phyloP scores from a whole-genome alignment of 1,284 basidiomycete species.

The Puccinia novopanici region DNA sequence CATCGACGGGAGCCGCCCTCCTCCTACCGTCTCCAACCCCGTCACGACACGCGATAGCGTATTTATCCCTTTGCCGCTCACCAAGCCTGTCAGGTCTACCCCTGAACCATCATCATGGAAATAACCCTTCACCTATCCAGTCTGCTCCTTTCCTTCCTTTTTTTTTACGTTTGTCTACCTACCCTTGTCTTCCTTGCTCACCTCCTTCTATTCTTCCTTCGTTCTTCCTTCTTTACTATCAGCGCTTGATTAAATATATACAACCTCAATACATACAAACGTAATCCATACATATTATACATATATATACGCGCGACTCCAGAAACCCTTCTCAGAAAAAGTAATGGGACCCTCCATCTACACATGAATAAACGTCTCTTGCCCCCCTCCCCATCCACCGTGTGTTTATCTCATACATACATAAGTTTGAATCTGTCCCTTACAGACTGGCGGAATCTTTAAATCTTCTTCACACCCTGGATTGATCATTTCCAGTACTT shows the following conservation, averaged over 20 bases:
- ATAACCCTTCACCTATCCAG: neutral
- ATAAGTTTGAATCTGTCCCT: too few species aligned
- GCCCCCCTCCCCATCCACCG: neutral
- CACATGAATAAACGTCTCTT: neutral
- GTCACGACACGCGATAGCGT: neutral
- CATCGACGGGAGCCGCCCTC: neutral
- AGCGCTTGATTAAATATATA: neutral
- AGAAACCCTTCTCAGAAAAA: neutral
- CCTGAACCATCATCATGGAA: constrained; percentile 27
- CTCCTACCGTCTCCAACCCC: neutral
- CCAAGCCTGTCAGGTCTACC: constrained; percentile 21
- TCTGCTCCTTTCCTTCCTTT: neutral
- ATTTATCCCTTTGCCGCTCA: constrained; percentile 25
- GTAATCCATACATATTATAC: neutral
- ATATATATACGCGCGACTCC: neutral
- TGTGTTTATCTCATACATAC: neutral
- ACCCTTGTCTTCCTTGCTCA: neutral
- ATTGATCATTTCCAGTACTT: too few species aligned
- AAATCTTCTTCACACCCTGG: too few species aligned
- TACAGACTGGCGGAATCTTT: too few species aligned
- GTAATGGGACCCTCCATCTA: neutral
- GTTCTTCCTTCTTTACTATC: constrained; percentile 1
- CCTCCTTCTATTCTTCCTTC: constrained; percentile 1
- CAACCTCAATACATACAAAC: neutral
- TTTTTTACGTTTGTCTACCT: neutral